Evolutionary conservation across 2,329 filamentous ascomycete genomes (phyloP).

Genomic region (Beauveria asiatica): DNA sequence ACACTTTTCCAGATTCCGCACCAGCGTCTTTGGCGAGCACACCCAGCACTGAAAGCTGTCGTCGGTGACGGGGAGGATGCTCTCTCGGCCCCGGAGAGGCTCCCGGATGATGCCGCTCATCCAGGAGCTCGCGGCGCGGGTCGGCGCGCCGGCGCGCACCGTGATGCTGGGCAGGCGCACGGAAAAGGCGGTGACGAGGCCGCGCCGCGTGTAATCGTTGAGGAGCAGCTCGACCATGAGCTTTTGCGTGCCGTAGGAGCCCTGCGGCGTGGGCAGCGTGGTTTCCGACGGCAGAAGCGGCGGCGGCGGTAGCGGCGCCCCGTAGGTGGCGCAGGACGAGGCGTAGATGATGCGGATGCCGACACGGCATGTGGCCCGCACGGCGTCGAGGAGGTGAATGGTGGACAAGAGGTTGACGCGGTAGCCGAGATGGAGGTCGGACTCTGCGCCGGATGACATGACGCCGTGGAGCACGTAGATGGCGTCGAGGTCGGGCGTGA

Average conservation of each 20-base stretch:
- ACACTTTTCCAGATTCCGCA: conserved; percentile 37
- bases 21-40: conserved; percentile 41
- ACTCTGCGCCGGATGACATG: conserved; percentile 54
- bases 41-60: conserved; percentile 40
- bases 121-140: conserved; percentile 50
- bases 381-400: conserved; percentile 40
- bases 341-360: conserved; percentile 49
- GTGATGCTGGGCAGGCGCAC: conserved; percentile 51
- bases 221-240: conserved; percentile 42
- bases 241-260: conserved; percentile 52
- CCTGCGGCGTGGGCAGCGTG: conserved; percentile 43
- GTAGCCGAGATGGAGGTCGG: conserved; percentile 45
- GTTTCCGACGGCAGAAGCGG: conserved; percentile 32
- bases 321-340: conserved; percentile 51
- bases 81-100: conserved; percentile 36
- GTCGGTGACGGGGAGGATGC: conserved; percentile 36
- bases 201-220: conserved; percentile 30
- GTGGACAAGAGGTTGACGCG: conserved; percentile 50
- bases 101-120: conserved; percentile 53
- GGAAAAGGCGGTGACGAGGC: conserved; percentile 46
- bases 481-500: conserved; percentile 28
- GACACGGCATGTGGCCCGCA: conserved; percentile 31
- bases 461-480: conserved; percentile 54
- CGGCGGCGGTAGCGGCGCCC: conserved; percentile 32
- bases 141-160: conserved; percentile 48